Evolutionary conservation across 1,139 yeast species (phyloP).

Genomic region (Torulaspora globosa): DNA sequence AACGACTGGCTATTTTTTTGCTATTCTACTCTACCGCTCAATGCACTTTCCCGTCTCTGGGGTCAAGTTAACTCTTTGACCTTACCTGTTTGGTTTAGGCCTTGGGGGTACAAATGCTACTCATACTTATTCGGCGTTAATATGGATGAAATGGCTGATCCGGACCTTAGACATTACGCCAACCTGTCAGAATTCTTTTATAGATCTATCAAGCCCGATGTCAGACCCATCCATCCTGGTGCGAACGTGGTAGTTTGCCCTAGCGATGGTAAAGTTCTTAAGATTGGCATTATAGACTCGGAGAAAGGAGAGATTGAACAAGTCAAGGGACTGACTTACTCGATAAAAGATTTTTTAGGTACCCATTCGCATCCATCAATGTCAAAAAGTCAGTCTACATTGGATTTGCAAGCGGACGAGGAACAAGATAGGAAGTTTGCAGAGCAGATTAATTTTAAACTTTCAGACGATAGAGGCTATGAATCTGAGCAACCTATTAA

Average conservation of each 20-base stretch:
- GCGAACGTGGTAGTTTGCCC: constrained; percentile 73
- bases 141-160: constrained; percentile 82
- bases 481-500: constrained; percentile 41
- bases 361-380: constrained; percentile 39
- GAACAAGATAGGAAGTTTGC: constrained; percentile 76
- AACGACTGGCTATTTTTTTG: constrained; percentile 87
- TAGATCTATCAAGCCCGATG: constrained; percentile 73
- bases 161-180: constrained; percentile 65
- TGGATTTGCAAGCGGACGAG: constrained; percentile 36
- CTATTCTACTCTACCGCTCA: constrained; percentile 85
- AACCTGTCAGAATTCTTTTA: constrained; percentile 91
- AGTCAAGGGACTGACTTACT: constrained; percentile 93
- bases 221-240: constrained; percentile 65
- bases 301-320: constrained; percentile 88
- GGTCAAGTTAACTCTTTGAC: constrained; percentile 81
- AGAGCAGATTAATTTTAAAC: constrained; percentile 58
- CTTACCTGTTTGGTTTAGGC: constrained; percentile 84
- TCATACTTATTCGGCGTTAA: constrained; percentile 82
- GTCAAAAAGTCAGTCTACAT: constrained; percentile 30
- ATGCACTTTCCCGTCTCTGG: constrained; percentile 90
- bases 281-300: constrained; percentile 66
- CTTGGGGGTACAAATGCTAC: constrained; percentile 76
- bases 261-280: constrained; percentile 86
- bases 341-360: constrained; percentile 85
- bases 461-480: constrained; percentile 38